Conservation (phyloP, 164 flowering plant species). For the Hamamelis virginiana region DNA sequence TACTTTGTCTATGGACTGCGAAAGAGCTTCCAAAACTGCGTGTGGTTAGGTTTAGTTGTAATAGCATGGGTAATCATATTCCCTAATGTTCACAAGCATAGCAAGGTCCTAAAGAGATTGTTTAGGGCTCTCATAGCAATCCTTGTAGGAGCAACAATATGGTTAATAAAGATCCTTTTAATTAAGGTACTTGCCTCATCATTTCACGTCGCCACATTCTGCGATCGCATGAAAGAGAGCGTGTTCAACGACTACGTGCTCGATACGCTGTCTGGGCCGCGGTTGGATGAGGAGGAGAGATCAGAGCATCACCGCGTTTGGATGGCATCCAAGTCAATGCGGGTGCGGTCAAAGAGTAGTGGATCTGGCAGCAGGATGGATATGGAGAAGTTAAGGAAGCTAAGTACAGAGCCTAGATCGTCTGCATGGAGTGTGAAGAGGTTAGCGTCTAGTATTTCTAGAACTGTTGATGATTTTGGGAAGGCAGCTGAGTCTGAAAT, state of each 20-base stretch:
- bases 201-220: conserved; percentile 45
- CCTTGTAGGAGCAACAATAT: conserved; percentile 26
- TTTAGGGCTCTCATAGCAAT: conserved; percentile 16
- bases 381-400: conserved; percentile 40
- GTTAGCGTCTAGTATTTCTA: conserved; percentile 48
- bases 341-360: conserved; percentile 18
- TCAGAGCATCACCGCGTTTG: background rate
- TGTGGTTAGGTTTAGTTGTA: conserved; percentile 43
- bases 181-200: conserved; percentile 48
- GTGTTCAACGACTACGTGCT: conserved; percentile 44
- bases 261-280: conserved; percentile 39
- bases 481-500: conserved; percentile 38
- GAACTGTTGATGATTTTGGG: conserved; percentile 36
- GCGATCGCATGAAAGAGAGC: conserved; percentile 47
- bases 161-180: conserved; percentile 34
- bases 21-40: conserved; percentile 35
- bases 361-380: conserved; percentile 39
- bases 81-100: conserved; percentile 22
- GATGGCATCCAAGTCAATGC: conserved; percentile 10
- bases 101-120: conserved; percentile 19
- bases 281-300: conserved; percentile 19
- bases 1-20: conserved; percentile 53
- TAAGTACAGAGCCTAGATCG: conserved; percentile 27
- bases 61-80: conserved; percentile 41
- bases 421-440: conserved; percentile 47